phyloP scores from a whole-genome alignment of 192 early-diverging fungal species.

The Jimgerdemannia flammicorona region DNA sequence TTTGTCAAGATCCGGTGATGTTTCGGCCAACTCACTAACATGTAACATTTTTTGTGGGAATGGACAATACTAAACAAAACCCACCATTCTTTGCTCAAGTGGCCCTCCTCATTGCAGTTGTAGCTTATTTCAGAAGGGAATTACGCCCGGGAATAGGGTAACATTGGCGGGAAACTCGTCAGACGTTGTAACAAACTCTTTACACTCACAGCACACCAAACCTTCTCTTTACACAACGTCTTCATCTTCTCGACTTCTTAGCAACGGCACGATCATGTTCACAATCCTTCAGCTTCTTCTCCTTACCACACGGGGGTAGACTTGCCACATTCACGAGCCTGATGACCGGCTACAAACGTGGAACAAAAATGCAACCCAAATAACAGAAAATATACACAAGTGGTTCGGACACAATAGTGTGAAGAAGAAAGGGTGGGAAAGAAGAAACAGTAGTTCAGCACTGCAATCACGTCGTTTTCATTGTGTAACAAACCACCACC shows the following conservation, averaged over 20 bases:
- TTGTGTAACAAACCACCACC: not conserved
- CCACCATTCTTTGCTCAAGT: slow-evolving; percentile 35
- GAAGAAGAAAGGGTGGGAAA: not conserved
- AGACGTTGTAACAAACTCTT: not conserved
- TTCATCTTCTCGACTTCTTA: slow-evolving; percentile 1
- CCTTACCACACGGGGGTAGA: slow-evolving; percentile 48
- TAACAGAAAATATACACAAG: not conserved
- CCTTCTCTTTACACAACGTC: not conserved
- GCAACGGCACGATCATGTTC: not conserved
- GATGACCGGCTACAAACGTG: slow-evolving; percentile 40
- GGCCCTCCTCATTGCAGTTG: slow-evolving; percentile 47
- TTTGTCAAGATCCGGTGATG: not conserved
- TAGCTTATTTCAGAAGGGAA: slow-evolving; percentile 30
- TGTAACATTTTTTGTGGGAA: not conserved
- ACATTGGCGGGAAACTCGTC: not conserved
- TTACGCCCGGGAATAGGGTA: not conserved
- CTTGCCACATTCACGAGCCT: slow-evolving; percentile 47
- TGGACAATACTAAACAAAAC: slow-evolving; percentile 6
- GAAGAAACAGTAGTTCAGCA: not conserved
- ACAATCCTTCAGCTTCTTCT: not conserved
- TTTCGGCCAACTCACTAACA: not conserved
- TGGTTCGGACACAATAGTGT: not conserved
- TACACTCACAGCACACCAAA: not conserved
- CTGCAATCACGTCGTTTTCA: not conserved
- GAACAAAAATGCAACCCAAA: not conserved